A percentile compares a stretch with the other conserved stretches of the same genome.
Evolutionary conservation across 345 rosid species (phyloP).

Genomic region (Capsella bursapastoris): DNA sequence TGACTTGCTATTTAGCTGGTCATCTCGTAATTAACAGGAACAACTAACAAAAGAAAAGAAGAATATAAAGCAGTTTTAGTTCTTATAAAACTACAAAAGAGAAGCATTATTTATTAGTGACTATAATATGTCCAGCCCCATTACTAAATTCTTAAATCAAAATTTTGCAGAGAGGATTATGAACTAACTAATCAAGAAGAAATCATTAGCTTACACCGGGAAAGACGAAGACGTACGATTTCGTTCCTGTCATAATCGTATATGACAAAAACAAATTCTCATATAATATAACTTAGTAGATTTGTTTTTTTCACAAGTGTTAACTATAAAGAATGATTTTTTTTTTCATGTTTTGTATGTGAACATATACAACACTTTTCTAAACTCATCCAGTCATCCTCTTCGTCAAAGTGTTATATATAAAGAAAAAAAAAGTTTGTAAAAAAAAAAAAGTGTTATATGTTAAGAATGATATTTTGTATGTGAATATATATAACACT

Average conservation of each 20-base stretch:
- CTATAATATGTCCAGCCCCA: neutral
- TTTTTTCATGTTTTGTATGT: too few species aligned
- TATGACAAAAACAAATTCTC: neutral
- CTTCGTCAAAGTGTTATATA: too few species aligned
- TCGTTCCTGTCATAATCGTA: conserved; percentile 12
- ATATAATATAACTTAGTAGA: too few species aligned
- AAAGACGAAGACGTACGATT: conserved; percentile 9
- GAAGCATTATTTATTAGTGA: neutral
- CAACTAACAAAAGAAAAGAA: neutral
- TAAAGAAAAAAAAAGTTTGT: too few species aligned
- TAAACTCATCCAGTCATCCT: too few species aligned
- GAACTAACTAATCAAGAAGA: conserved; percentile 28
- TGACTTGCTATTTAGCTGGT: conserved; percentile 24
- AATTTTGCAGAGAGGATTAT: neutral
- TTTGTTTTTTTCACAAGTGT: too few species aligned
- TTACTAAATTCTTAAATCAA: neutral
- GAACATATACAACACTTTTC: too few species aligned
- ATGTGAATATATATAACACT: too few species aligned
- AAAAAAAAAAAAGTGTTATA: neutral
- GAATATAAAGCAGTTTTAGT: neutral
- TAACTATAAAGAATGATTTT: too few species aligned
- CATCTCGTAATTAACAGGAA: neutral
- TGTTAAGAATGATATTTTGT: neutral
- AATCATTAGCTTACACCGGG: conserved; percentile 10
- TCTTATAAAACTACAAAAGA: neutral